Evolutionary conservation across 495 filamentous ascomycete genomes (phyloP), one percentile per base, ranked within the genome.

Genomic region (Penicillium nucicola): DNA sequence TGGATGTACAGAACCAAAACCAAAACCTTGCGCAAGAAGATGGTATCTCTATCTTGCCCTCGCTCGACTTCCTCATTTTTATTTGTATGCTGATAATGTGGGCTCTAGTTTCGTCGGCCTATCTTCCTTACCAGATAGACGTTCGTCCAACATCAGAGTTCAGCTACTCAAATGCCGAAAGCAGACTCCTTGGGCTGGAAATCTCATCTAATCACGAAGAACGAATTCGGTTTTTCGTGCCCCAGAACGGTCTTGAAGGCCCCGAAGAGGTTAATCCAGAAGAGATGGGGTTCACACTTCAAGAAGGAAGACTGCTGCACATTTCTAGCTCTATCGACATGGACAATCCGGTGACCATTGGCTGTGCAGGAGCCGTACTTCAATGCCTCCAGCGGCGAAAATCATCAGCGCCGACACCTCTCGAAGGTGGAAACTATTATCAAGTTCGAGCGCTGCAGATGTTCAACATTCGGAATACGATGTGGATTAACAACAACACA

Each of bases 401-500:
- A 66, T 75, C 83, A 11, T 77, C 78, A 1, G 77, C 46, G 14
- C 46, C 36, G n/a, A 41, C 23, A 17, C 7, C 36, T 22, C 19
- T 41, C 3, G 46, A 15, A 33, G 37, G 32, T 12, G 28, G 12
- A 81, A 34, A 80, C 79, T 53, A 65, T 80, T 11, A 76, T 83
- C 10, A 76, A 14, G 74, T 97, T 18, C 77, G 61, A 36, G 74
- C 70, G 1, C 62, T 97, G 22, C 82, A 89, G 60, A 95, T 91
- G 86, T 91, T 90, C 64, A 83, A 77, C 47, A 68, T 95, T 9
- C 76, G 74, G 32, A 82, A 87, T 58, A 83, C 83, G 5, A 92
- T 98, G 90, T 89, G 92, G 62, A 76, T 97, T 53, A 91, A 88
- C 57, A 77, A 79, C 9, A 88, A 96, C 56, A 86, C 92, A 0